phyloP scores from a whole-genome alignment of 768 basidiomycete genomes.

The Coprinopsis strossmayeri region DNA sequence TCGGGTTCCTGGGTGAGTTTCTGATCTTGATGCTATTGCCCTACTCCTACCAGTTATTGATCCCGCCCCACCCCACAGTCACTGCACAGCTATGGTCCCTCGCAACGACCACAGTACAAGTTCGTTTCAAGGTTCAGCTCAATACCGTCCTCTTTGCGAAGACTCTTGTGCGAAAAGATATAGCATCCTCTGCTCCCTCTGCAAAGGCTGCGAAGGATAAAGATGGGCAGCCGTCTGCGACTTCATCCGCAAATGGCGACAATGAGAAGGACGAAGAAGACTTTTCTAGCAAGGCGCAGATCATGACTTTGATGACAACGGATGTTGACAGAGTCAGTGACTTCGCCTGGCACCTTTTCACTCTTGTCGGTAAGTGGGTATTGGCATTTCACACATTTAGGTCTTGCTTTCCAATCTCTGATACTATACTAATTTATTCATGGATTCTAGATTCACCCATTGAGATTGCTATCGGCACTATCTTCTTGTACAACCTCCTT shows the following conservation, averaged over 20 bases:
- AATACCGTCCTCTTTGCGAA: conserved; percentile 84
- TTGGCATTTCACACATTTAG: too few relatives aligned
- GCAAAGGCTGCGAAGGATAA: conserved; percentile 16
- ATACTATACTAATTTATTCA: background rate
- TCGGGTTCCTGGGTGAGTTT: conserved; percentile 26
- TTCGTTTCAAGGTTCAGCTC: conserved; percentile 65
- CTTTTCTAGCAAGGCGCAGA: conserved; percentile 65
- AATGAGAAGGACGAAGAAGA: conserved; percentile 42
- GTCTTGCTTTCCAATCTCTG: too few relatives aligned
- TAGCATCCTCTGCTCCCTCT: conserved; percentile 54
- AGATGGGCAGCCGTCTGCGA: background rate
- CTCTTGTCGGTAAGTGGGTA: conserved; percentile 64
- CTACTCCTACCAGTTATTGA: background rate
- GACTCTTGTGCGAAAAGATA: conserved; percentile 79
- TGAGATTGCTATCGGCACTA: conserved; percentile 66
- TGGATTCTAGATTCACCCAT: conserved; percentile 58
- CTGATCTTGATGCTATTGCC: background rate
- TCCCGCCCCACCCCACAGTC: conserved; percentile 27
- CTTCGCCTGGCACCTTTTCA: conserved; percentile 73
- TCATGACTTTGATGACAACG: conserved; percentile 95
- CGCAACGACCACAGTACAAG: conserved; percentile 63
- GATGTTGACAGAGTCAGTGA: conserved; percentile 89
- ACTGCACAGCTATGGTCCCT: conserved; percentile 69
- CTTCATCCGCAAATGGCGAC: conserved; percentile 13
- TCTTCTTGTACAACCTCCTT: conserved; percentile 73